Base-by-base conservation (phyloP, 306 rosid species). In the Cicer bijugum region DNA sequence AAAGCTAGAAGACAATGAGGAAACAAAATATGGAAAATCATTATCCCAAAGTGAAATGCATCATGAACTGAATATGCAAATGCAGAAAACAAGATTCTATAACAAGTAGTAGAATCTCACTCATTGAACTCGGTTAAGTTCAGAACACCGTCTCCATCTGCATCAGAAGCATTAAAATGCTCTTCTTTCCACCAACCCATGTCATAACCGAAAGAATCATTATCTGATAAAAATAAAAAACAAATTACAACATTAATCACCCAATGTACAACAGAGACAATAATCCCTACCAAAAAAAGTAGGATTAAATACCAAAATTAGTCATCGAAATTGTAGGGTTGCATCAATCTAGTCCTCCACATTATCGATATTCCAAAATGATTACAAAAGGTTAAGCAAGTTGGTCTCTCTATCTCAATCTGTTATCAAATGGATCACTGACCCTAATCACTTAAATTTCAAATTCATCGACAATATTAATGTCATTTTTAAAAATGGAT, bases 131-230 rank as follows among this genome's bases (percentile, higher is more conserved):
- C 97, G 4, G 87, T 84, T 19, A 94, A 69, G 82, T 94, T 94
- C 4, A 94, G 85, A 72, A 88, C 84, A 67, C 95, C 93, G 75
- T 94, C 88, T 65, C 89, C 91, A 45, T 94, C 91, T 9, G 85
- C 86, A 87, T 94, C 98, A 0, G 98, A 91, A 50, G 96, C 97
- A 82, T 88, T 94, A 66, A 94, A 94, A 79, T 94, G 99, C 69
- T 88, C 97, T 60, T 84, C 83, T 87, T 83, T 91, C 97, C 97
- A 94, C 99, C 99, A 94, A 19, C 99, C 97, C 96, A 94, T 91
- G 71, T 94, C 89, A 82, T 89, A 89, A 64, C 95, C 98, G 51
- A 89, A 87, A 10, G 98, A 84, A 58, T 19, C 81, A 71, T 91
- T 89, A 79, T 80, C 97, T 93, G 82, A 23, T 38, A 6, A 67